Base-by-base conservation (phyloP, 192 early-diverging fungal species). In the Umbelopsis isabellina region DNA sequence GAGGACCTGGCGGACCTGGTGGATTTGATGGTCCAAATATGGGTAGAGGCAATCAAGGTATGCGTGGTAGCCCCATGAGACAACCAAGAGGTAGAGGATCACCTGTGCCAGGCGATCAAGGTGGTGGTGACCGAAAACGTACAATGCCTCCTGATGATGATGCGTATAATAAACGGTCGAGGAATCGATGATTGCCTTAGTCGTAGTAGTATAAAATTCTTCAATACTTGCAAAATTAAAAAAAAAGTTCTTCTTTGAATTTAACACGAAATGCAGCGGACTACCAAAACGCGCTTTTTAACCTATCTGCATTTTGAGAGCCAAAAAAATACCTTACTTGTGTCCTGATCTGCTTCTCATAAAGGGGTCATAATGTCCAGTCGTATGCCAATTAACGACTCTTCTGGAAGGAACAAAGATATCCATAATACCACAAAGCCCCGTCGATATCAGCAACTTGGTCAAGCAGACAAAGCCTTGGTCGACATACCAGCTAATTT, bases 1-100 rank as follows among this genome's bases (percentile, higher is more conserved):
- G 72, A 37, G 77, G 68, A 0, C 74, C 73, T 20, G 72, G 67
- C 65, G 73, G 68, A 0, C 74, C 73, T 20, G 72, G 67, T 52
- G 73, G 75, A 3, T 74, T 69, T 69, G 72, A 74, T 49, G 72
- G 72, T 1, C 65, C 65, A 12, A 33, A 46, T 61, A 61, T 25
- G 25, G 55, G 55, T 16, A 61, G 37, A 61, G 1, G 15, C 25
- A 61, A 61, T 37, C 27, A 61, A 35, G 55, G 33, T 33, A 20
- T 30, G 55, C 18, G 55, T 33, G 55, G 55, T 27, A 30, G 55
- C 16, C 55, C 55, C 18, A 61, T 61, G 55, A 25, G 55, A 35
- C 55, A 25, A 61, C 25, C 55, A 61, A 27, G 55, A 61, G 55
- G 55, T 16, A 22, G 55, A 61, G 55, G 55, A 12, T 61, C 55